phyloP scores from a whole-genome alignment of 2,329 filamentous ascomycete genomes.

The Diaporthe citrichinensis region DNA sequence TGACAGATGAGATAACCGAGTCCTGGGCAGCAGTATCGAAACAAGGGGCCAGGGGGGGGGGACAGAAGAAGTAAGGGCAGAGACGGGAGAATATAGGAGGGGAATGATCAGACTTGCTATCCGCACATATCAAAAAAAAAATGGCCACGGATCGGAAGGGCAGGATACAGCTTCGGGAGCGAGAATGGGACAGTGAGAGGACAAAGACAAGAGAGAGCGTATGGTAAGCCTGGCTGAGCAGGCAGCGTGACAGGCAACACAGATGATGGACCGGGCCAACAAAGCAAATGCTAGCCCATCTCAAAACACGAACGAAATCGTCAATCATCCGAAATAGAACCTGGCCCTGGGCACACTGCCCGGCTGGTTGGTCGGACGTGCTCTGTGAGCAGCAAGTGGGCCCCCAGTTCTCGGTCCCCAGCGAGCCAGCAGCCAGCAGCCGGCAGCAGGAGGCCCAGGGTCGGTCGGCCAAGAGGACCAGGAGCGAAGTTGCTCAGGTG shows the following conservation, averaged over 20 bases:
- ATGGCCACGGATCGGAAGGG: not conserved
- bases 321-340: constrained; percentile 33
- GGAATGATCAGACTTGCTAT: constrained; percentile 7
- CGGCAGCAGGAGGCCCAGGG: constrained; percentile 11
- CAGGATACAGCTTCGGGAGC: constrained; percentile 16
- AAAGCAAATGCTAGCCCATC: constrained; percentile 33
- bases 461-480: constrained; percentile 8
- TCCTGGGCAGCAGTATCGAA: constrained; percentile 8
- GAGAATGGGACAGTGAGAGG: not conserved
- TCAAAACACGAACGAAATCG: constrained; percentile 35
- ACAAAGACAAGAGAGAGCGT: constrained; percentile 20
- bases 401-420: constrained; percentile 16
- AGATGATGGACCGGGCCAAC: constrained; percentile 21
- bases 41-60: not conserved
- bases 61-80: constrained; percentile 17
- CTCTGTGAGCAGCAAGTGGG: constrained; percentile 21
- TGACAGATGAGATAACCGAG: constrained; percentile 9
- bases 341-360: constrained; percentile 16
- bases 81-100: constrained; percentile 1
- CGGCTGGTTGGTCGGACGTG: constrained; percentile 26
- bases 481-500: constrained; percentile 15
- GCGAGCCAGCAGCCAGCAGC: constrained; percentile 7
- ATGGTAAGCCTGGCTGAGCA: constrained; percentile 1
- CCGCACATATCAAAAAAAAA: not conserved
- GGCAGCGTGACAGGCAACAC: constrained; percentile 33